Evolutionary conservation across 1,139 yeast species (phyloP), one percentile per base, ranked within the genome.

Genomic region (Magnusiomyces tetraspermus): DNA sequence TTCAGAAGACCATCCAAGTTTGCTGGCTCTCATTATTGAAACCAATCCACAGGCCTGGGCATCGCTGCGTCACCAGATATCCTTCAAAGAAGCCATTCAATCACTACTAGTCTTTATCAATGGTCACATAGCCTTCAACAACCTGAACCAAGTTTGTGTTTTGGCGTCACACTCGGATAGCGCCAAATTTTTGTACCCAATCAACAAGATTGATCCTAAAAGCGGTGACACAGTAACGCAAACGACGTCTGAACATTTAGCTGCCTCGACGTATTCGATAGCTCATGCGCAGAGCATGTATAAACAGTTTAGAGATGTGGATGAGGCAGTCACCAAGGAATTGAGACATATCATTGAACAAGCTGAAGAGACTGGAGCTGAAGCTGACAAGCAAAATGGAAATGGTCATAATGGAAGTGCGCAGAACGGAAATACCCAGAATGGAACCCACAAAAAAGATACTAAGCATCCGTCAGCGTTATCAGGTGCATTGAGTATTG

Each of bases 61-160:
- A 50, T 72, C 74, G 45, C 70, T 83, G 36, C 61, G 65, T 31
- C 70, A 76, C 41, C 70, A 72, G 49, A 67, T 78, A 2, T 61
- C 78, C 1, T 65, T 85, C 31, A 74, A 76, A 55, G 80, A 80
- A 48, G 78, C 82, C 23, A 71, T 80, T 23, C 78, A 82, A 57
- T 73, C 87, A 3, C 64, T 87, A 11, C 66, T 85, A 47, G 86
- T 88, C 36, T 82, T 83, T 62, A 68, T 90, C 54, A 92, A 92
- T 64, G 90, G 94, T 0, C 98, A 92, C 67, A 67, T 94, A 49
- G 82, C 98, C 0, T 74, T 88, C 53, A 87, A 88, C 67, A 87
- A 86, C 63, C 80, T 89, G 38, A 92, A 92, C 66, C 80, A 80
- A 63, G 95, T 90, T 11, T 86, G 95, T 6, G 80, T 92, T 31